A percentile compares a stretch with the other conserved stretches of the same genome.
phyloP scores from a whole-genome alignment of 192 early-diverging fungal genomes.

The Mortierella alpina region DNA sequence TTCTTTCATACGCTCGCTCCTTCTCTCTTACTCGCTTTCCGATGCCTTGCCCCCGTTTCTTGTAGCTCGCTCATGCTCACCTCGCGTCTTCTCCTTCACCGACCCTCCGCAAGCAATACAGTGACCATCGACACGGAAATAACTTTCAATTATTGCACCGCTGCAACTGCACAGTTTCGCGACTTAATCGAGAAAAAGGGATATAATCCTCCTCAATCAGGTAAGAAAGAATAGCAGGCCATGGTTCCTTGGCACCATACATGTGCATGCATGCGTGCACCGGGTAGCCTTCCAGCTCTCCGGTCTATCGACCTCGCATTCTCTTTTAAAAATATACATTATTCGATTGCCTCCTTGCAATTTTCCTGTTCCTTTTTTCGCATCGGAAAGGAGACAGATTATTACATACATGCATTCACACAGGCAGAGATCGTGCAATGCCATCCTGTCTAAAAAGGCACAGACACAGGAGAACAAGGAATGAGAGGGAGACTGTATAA shows the following conservation, averaged over 20 bases:
- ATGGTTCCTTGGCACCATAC: neutral
- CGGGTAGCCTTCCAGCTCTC: neutral
- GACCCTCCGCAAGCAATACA: too few species aligned
- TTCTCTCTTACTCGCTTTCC: too few species aligned
- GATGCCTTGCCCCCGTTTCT: too few species aligned
- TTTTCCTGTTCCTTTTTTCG: neutral
- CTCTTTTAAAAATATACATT: neutral
- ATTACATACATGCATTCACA: neutral
- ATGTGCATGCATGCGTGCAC: neutral
- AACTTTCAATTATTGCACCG: too few species aligned
- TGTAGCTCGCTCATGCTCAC: too few species aligned
- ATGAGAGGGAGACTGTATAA: neutral
- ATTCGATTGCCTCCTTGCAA: conserved; percentile 15
- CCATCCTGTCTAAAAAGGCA: neutral
- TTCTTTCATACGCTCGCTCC: too few species aligned
- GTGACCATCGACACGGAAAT: too few species aligned
- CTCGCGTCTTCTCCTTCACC: too few species aligned
- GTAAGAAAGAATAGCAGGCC: too few species aligned
- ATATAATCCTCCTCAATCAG: neutral
- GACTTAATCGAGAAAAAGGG: neutral
- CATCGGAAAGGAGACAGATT: neutral
- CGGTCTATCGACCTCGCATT: neutral
- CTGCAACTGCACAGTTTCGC: neutral
- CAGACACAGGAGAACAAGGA: conserved; percentile 7
- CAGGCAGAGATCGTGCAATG: neutral